These are phyloP conservation scores for Cornus kousa DNA, from an alignment of 148 eudicot genomes.

Conservation along the genomic window DNA sequence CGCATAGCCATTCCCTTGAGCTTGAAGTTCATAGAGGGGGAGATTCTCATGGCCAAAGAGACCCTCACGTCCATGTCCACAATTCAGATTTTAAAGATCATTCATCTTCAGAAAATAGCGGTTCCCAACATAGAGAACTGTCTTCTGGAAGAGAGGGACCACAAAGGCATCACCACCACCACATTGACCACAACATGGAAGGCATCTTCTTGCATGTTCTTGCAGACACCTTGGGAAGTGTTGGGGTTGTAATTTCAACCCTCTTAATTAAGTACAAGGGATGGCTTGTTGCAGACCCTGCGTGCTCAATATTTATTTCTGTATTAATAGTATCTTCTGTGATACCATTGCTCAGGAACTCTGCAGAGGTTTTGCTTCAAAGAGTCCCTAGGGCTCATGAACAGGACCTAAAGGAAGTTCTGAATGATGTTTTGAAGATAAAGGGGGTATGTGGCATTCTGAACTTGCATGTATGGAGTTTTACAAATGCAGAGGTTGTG, in stretches of 20 bases:
- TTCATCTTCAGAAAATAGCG: constrained; percentile 1
- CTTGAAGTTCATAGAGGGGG: neutral
- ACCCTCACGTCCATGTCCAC: constrained; percentile 28
- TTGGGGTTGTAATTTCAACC: constrained; percentile 91
- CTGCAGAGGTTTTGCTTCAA: constrained; percentile 85
- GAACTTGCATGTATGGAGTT: constrained; percentile 87
- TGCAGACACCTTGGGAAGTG: constrained; percentile 98
- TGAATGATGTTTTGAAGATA: constrained; percentile 55
- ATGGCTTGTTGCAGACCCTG: constrained; percentile 96
- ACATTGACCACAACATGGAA: constrained; percentile 98
- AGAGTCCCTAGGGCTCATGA: constrained; percentile 83
- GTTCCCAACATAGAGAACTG: constrained; percentile 2
- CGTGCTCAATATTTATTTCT: constrained; percentile 91
- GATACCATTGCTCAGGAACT: constrained; percentile 81
- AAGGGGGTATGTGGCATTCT: constrained; percentile 72
- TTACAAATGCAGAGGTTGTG: constrained; percentile 74
- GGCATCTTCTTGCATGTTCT: constrained; percentile 97
- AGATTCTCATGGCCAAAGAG: constrained; percentile 7
- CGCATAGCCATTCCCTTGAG: neutral
- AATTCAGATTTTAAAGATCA: constrained; percentile 17
- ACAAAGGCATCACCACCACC: constrained; percentile 49
- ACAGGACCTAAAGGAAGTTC: constrained; percentile 59
- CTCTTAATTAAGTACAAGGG: constrained; percentile 86
- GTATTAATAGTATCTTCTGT: constrained; percentile 83
- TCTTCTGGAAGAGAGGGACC: constrained; percentile 7